Percentiles rank a stretch among this genome's conserved stretches.
These are phyloP conservation scores for Talaromyces stipitatus DNA, from an alignment of 495 filamentous ascomycete species.

Conservation along the genomic window DNA sequence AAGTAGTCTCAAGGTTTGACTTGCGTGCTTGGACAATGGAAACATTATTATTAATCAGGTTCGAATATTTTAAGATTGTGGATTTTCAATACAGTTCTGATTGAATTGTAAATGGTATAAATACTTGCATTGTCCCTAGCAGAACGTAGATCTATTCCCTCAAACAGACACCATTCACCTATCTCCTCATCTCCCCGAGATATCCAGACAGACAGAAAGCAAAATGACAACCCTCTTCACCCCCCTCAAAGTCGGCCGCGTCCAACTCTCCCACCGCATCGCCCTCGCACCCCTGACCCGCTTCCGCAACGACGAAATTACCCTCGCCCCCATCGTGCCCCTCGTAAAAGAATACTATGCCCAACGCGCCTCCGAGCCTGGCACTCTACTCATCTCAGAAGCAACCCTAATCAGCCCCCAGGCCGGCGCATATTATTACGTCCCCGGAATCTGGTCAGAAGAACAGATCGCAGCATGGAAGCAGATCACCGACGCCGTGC, in stretches of 20 bases:
- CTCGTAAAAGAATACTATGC: conserved; percentile 36
- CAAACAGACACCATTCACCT: too few relatives aligned
- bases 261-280: conserved; percentile 42
- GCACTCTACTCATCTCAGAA: conserved; percentile 49
- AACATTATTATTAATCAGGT: too few relatives aligned
- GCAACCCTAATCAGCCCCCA: conserved; percentile 53
- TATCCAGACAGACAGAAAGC: neutral
- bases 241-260: conserved; percentile 38
- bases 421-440: conserved; percentile 41
- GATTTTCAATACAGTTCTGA: too few relatives aligned
- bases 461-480: conserved; percentile 58
- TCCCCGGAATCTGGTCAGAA: conserved; percentile 54
- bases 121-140: too few relatives aligned
- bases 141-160: too few relatives aligned
- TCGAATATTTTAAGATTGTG: too few relatives aligned
- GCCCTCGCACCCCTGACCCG: conserved; percentile 48
- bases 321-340: conserved; percentile 25
- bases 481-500: conserved; percentile 55
- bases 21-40: too few relatives aligned
- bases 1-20: too few relatives aligned
- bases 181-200: too few relatives aligned
- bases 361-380: conserved; percentile 40
- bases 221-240: too few relatives aligned
- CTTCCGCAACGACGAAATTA: conserved; percentile 25
- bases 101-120: too few relatives aligned